Conservation (phyloP, 2,329 filamentous ascomycete genomes). For the Huntiella abstrusa region DNA sequence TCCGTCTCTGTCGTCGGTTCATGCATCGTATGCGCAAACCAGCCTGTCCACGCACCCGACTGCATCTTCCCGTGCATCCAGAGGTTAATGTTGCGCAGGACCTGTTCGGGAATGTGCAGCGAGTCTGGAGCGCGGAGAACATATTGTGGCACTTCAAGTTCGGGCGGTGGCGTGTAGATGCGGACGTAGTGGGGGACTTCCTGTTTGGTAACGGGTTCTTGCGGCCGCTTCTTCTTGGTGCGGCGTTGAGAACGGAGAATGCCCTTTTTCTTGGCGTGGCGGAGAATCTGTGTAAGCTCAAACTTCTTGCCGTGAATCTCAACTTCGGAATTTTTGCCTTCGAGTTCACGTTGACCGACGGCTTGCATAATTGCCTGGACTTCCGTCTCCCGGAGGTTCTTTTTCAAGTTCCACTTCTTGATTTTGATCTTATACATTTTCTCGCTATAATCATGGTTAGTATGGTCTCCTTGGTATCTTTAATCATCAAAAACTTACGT, state of each 20-base stretch:
- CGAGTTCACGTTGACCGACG: slow-evolving; percentile 7
- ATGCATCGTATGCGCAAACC: slow-evolving; percentile 4
- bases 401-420: slow-evolving; percentile 11
- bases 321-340: slow-evolving; percentile 8
- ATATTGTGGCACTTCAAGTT: slow-evolving; percentile 4
- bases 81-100: slow-evolving; percentile 7
- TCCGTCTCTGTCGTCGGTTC: slow-evolving; percentile 6
- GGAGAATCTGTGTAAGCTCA: slow-evolving; percentile 10
- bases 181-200: slow-evolving; percentile 9
- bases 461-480: too few relatives aligned
- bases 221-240: slow-evolving; percentile 8
- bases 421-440: slow-evolving; percentile 12
- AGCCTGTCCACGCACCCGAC: slow-evolving; percentile 8
- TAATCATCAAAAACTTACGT: slow-evolving; percentile 6
- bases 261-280: slow-evolving; percentile 12
- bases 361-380: slow-evolving; percentile 10
- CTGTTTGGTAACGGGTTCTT: slow-evolving; percentile 3
- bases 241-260: slow-evolving; percentile 9
- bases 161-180: slow-evolving; percentile 8
- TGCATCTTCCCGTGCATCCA: slow-evolving; percentile 8
- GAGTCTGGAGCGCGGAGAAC: slow-evolving; percentile 6
- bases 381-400: slow-evolving; percentile 10
- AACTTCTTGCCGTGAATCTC: slow-evolving; percentile 10
- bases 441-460: slow-evolving; percentile 2
- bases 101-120: slow-evolving; percentile 8